Percentiles rank a stretch among this genome's conserved stretches.
Conservation (phyloP, 371 early-diverging fungal genomes). For the Syncephalastrum racemosum region DNA sequence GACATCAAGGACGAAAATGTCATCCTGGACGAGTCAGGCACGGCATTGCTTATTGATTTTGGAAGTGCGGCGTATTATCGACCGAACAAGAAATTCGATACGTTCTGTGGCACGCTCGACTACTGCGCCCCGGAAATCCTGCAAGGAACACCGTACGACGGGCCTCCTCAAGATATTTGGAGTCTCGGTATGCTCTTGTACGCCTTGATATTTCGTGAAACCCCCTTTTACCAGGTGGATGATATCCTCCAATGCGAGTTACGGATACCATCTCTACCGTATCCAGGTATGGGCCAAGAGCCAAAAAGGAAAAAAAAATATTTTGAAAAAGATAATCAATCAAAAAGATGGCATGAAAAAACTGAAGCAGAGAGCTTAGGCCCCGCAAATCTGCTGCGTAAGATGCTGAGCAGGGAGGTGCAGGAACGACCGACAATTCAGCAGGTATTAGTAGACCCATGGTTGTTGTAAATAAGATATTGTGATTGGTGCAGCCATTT, state of each 20-base stretch:
- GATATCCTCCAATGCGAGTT: conserved; percentile 68
- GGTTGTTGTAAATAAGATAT: conserved; percentile 20
- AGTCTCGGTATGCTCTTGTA: conserved; percentile 80
- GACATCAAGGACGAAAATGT: conserved; percentile 81
- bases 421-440: conserved; percentile 51
- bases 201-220: conserved; percentile 76
- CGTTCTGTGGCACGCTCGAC: conserved; percentile 74
- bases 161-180: conserved; percentile 85
- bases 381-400: conserved; percentile 51
- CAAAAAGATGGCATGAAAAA: too few species aligned
- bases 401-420: conserved; percentile 54
- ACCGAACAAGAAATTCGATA: conserved; percentile 62
- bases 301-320: background rate
- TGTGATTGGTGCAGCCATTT: too few species aligned
- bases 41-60: conserved; percentile 72
- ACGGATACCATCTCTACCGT: conserved; percentile 60
- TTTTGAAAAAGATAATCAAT: background rate
- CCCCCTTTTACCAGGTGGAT: conserved; percentile 81
- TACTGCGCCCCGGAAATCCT: conserved; percentile 78
- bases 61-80: conserved; percentile 70
- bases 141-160: conserved; percentile 68
- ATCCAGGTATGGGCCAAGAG: conserved; percentile 48
- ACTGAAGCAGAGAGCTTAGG: conserved; percentile 19
- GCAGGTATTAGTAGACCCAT: conserved; percentile 54
- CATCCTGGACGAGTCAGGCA: conserved; percentile 61